These are phyloP conservation scores for Theobroma grandiflorum DNA, from an alignment of 441 rosid genomes.

Conservation along the genomic window DNA sequence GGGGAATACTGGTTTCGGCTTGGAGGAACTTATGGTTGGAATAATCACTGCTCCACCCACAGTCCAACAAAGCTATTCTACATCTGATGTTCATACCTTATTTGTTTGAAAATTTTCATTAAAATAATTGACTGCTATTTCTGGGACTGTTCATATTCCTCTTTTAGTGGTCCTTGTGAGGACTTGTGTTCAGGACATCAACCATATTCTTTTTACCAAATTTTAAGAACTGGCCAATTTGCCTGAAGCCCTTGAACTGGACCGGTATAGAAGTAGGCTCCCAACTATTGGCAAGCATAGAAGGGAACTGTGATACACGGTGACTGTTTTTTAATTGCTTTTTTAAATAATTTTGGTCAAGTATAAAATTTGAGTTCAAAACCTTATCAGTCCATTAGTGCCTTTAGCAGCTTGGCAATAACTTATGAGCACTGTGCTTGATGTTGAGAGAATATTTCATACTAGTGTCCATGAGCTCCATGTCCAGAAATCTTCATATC, in stretches of 20 bases:
- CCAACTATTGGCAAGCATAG: neutral
- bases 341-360: neutral
- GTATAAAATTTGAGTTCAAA: neutral
- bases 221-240: too few relatives aligned
- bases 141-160: neutral
- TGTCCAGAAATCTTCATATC: neutral
- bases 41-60: too few relatives aligned
- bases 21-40: neutral
- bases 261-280: neutral
- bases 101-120: too few relatives aligned
- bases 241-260: neutral
- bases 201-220: neutral
- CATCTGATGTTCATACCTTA: too few relatives aligned
- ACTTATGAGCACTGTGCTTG: conserved; percentile 7
- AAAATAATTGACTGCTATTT: too few relatives aligned
- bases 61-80: too few relatives aligned
- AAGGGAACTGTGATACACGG: neutral
- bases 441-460: neutral
- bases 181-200: neutral
- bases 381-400: neutral
- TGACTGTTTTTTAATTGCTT: neutral
- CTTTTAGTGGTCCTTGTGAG: neutral
- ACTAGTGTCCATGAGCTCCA: neutral
- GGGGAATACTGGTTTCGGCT: neutral
- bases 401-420: neutral